phyloP scores from a whole-genome alignment of 768 basidiomycete species.

The Pisolithus orientalis region DNA sequence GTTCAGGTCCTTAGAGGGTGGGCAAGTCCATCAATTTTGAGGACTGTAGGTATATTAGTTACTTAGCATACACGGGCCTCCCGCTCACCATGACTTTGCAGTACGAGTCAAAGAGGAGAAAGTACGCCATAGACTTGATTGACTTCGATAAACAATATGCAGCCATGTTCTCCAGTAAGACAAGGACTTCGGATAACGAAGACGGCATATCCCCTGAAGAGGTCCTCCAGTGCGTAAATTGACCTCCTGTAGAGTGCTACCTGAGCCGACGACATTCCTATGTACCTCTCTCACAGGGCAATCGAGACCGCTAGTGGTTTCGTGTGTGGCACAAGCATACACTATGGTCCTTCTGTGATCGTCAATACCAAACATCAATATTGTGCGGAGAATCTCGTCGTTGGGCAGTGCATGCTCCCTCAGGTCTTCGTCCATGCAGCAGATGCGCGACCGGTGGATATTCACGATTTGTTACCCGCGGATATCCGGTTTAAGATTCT shows the following conservation, averaged over 20 bases:
- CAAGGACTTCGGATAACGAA: conserved; percentile 37
- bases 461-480: too few species aligned
- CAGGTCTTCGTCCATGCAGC: too few species aligned
- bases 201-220: conserved; percentile 29
- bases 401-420: too few species aligned
- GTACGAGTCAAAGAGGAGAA: conserved; percentile 66
- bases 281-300: conserved; percentile 17
- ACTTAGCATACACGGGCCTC: conserved; percentile 6
- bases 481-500: too few species aligned
- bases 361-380: too few species aligned
- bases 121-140: conserved; percentile 68
- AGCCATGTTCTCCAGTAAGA: conserved; percentile 62
- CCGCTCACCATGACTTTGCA: conserved; percentile 14
- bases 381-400: too few species aligned
- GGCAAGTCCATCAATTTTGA: conserved; percentile 31
- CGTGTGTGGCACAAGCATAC: background rate
- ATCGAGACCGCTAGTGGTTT: conserved; percentile 34
- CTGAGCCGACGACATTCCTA: background rate
- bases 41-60: conserved; percentile 27
- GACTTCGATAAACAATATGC: conserved; percentile 62
- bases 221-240: conserved; percentile 26
- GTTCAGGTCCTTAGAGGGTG: conserved; percentile 42
- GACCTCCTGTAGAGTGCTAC: background rate
- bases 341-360: too few species aligned
- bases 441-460: too few species aligned